phyloP scores from a whole-genome alignment of 495 filamentous ascomycete species.

The Penicillium subrubescens region DNA sequence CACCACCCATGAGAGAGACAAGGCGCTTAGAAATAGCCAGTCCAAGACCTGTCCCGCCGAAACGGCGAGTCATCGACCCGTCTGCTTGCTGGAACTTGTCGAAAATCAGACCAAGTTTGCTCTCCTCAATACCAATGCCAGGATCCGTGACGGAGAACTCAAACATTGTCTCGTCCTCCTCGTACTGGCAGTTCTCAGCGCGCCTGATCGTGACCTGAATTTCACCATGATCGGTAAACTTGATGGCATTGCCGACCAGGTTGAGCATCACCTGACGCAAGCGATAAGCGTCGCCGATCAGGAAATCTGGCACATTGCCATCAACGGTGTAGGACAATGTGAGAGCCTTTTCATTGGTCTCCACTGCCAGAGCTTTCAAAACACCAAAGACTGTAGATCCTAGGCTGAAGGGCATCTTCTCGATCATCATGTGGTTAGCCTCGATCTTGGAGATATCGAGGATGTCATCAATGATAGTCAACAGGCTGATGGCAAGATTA shows the following conservation, averaged over 20 bases:
- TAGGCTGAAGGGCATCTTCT: conserved; percentile 65
- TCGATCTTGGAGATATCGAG: conserved; percentile 82
- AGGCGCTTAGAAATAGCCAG: conserved; percentile 76
- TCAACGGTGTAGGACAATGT: conserved; percentile 56
- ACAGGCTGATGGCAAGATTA: conserved; percentile 74
- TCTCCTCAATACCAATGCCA: conserved; percentile 79
- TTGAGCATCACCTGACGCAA: conserved; percentile 81
- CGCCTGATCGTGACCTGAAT: conserved; percentile 61
- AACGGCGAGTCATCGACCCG: conserved; percentile 84
- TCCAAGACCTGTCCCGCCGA: conserved; percentile 78
- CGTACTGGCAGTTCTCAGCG: conserved; percentile 53
- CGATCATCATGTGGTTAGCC: conserved; percentile 76
- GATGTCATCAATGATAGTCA: conserved; percentile 86
- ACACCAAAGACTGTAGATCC: conserved; percentile 55
- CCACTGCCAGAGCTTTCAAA: conserved; percentile 70
- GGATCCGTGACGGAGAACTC: conserved; percentile 69
- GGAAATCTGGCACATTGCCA: conserved; percentile 41
- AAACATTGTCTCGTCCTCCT: conserved; percentile 40
- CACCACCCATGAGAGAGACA: conserved; percentile 77
- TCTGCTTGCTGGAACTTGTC: conserved; percentile 88
- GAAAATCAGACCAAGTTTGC: conserved; percentile 71
- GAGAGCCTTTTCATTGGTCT: conserved; percentile 79
- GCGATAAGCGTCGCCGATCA: conserved; percentile 72
- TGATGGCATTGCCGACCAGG: conserved; percentile 79
- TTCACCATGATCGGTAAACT: conserved; percentile 75